Evolutionary conservation across 768 basidiomycete species (phyloP), one percentile per base, ranked within the genome.

Genomic region (Grammothele lineata): DNA sequence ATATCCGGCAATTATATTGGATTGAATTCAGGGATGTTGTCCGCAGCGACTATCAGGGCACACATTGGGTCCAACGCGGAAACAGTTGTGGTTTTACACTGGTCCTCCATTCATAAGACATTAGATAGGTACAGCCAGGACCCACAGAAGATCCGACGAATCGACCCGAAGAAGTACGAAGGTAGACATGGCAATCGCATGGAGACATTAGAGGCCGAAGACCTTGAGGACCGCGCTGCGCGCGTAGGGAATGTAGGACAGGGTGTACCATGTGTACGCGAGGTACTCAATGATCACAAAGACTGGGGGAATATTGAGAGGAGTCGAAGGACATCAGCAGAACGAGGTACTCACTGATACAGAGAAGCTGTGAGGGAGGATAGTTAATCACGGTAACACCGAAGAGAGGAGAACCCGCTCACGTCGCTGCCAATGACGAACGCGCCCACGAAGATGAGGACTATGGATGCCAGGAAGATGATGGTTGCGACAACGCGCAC

Each of bases 161-260:
- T 4, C 46, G 42, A 27, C 18, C 37, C 12, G 14, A 23, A 39
- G 32, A 7, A 24, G 22, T 23, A 36, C 25, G 34, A 19, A 3
- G 38, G 17, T 18, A 36, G n/a, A 30, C 27, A 7, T 30, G n/a
- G n/a, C n/a, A n/a, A 32, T 32, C 30, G 21, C 23, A 18, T 14
- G 27, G 19, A 38, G 17, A 18, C 24, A 40, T 59, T 46, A 59
- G 61, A 77, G 62, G 3, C 76, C 84, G 47, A 90, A 71, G 25
- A 79, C 62, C 63, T 80, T 89, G 48, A 78, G 70, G 35, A 89
- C 78, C 11, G 83, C 84, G 2, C 80, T 62, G 45, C 92, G 78
- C 2, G 93, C 93, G 58, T 94, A 95, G 3, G 93, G 93, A 57
- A 97, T 91, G 69, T 94, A 96, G 6, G 84, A 86, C 24, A 88